Percentiles rank a stretch among this genome's conserved stretches.
phyloP scores from a whole-genome alignment of 805 yeast genomes.

The Tetrapisispora namnaoensis region DNA sequence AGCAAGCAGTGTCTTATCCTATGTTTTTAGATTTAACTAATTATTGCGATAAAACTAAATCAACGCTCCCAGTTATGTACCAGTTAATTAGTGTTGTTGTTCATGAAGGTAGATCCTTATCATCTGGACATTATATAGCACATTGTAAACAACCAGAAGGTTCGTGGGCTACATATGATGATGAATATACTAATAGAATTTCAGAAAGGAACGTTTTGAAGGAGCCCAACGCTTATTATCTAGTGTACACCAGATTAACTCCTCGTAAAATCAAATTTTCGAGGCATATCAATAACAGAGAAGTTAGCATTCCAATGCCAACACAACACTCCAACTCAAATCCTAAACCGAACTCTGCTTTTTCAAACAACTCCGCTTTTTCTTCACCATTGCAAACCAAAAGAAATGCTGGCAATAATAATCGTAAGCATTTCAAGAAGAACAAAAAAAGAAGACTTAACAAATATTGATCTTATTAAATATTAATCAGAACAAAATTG shows the following conservation, averaged over 20 bases:
- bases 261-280: slow-evolving; percentile 34
- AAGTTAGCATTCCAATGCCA: slow-evolving; percentile 12
- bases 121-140: slow-evolving; percentile 88
- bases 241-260: slow-evolving; percentile 71
- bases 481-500: neutral
- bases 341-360: neutral
- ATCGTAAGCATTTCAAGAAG: slow-evolving; percentile 17
- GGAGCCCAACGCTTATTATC: slow-evolving; percentile 84
- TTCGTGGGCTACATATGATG: slow-evolving; percentile 89
- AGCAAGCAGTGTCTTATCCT: slow-evolving; percentile 77
- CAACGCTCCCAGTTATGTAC: slow-evolving; percentile 43
- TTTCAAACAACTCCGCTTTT: slow-evolving; percentile 1
- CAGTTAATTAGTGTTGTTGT: slow-evolving; percentile 76
- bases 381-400: slow-evolving; percentile 2
- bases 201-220: slow-evolving; percentile 63
- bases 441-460: slow-evolving; percentile 23
- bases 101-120: slow-evolving; percentile 88
- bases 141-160: slow-evolving; percentile 90
- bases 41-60: slow-evolving; percentile 31
- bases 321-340: slow-evolving; percentile 1
- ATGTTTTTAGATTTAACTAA: slow-evolving; percentile 62
- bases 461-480: slow-evolving; percentile 8
- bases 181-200: slow-evolving; percentile 71
- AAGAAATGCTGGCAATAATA: slow-evolving; percentile 2
- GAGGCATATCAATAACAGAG: slow-evolving; percentile 5